Base-by-base conservation (phyloP, 441 rosid species). In the Metrosideros polymorpha region DNA sequence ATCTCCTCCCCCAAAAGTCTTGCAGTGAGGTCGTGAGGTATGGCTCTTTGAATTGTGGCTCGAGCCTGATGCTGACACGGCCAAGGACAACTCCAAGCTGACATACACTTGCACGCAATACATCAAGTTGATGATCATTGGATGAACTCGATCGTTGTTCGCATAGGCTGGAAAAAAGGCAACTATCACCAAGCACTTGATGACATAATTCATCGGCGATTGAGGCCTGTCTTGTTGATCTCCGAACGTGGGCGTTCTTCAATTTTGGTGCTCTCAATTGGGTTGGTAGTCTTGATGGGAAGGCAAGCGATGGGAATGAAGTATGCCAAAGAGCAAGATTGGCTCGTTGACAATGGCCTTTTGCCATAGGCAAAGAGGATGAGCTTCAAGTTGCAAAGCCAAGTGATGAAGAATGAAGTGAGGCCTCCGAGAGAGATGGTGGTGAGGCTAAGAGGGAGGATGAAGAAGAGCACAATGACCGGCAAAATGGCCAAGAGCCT, bases 1-100 rank as follows among this genome's bases (percentile, higher is more conserved):
- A 91, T 59, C 93, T 89, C 50, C 89, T 88, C 1, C 92, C 92
- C 93, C 93, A 90, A 27, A 91, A 90, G 24, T 90, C 91, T n/a
- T 84, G 87, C 47, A 90, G 53, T 3, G 92, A 90, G 25, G 89
- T 88, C 13, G 93, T 85, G 12, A 87, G 50, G 82, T 83, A 87
- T 0, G 93, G 92, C 83, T 85, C 84, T 76, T 90, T 82, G 82
- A 90, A 89, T n/a, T 88, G 83, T 2, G 83, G 82, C 54, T 86
- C 88, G 1, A 86, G 82, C 51, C 3, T 3, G 15, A 53, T 14
- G 66, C 66, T 51, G 39, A 35, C 35, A 53, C 30, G 42, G 86
- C 86, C 27, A 85, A 51, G 35, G 47, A 30, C 30, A 85, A 50
- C 83, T 85, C 86, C 32, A 85, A 50, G 27, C 63, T 52, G 22